Base-by-base conservation (phyloP, 2,329 filamentous ascomycete genomes). In the Didymella arachidicola region DNA sequence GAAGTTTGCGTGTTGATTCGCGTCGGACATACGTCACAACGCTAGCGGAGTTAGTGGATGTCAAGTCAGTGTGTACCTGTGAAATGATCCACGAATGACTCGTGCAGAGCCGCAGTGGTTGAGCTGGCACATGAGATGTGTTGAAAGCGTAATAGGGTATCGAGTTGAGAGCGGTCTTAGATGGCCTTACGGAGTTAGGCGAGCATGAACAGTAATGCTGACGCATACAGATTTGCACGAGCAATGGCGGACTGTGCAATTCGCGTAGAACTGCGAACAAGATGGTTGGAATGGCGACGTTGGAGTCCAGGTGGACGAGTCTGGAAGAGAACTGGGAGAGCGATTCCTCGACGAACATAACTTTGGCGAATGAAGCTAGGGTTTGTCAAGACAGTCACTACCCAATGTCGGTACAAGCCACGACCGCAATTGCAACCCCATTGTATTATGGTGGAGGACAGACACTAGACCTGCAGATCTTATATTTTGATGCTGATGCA, bases 1-100 rank as follows among this genome's bases (percentile, higher is more conserved):
- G 36, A 26, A 36, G 41, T 32, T 53, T 25, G 32, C n/a, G 22
- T 18, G n/a, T 18, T 19, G 22, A 7, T 26, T 30, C 2, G 42
- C 18, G 8, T 10, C 22, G 18, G 18, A 30, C n/a, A 30, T 26
- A 32, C 30, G 18, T 39, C 51, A 29, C 36, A 43, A 34, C 27
- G 29, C 48, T 52, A 52, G 42, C 54, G 43, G 54, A 52, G 25
- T 42, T 57, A 57, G 42, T 14, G 32, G 25, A 11, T 8, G 36
- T 22, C 38, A 12, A 12, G 14, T 7, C 36, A 16, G 8, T 18
- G 5, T n/a, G 32, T n/a, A 5, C 22, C 22, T 22, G 22, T 22
- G 22, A 22, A 14, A 8, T 2, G 11, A 6, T 16, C n/a, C 11
- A 43, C 44, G 11, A 39, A 55, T 29, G 38, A 55, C 36, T 48